Base-by-base conservation (phyloP, 495 filamentous ascomycete species). In the Bathelium albidoporum region DNA sequence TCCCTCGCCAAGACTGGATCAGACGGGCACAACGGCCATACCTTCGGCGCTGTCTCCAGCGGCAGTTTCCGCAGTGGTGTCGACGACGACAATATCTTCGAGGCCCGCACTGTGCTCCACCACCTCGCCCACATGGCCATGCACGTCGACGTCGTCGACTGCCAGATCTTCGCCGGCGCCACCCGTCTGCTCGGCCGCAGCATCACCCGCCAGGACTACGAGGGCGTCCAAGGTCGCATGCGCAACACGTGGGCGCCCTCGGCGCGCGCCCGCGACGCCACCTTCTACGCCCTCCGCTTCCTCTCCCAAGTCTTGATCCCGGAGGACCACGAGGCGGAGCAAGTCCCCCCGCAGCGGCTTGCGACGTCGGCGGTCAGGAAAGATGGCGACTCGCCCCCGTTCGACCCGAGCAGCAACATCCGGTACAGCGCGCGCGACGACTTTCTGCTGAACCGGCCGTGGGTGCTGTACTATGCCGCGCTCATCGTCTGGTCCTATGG, bases 101-200 rank as follows among this genome's bases (percentile, higher is more conserved):
- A 97, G 70, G 89, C 85, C 66, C 83, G 91, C 53, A 93, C 87
- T 26, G 92, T 96, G 20, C 78, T 97, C 53, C 93, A 98, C 70
- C 89, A 93, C 64, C 78, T 98, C 10, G 95, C 94, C 2, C 94
- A 98, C 72, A 97, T 98, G 91, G 91, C 89, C 2, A 96, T 95
- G 81, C 93, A 97, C 72, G 93, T 97, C 10, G 94, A 97, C 71
- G 89, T 97, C 53, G 89, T 93, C n/a, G 93, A 97, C 72, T 92
- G 91, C 70, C 94, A 97, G 73, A 94, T 97, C 65, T 97, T 95
- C 71, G 94, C 91, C 10, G 87, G 91, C 1, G 90, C 93, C 0
- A 85, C 85, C 62, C 80, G 92, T 24, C 79, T 97, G 11, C 82
- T 98, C 36, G 93, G 95, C 11, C 85, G 93, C 32, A 86, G 87